Evolutionary conservation across 352 stramenopile genomes (phyloP).

Genomic region (Pythium dissimile): DNA sequence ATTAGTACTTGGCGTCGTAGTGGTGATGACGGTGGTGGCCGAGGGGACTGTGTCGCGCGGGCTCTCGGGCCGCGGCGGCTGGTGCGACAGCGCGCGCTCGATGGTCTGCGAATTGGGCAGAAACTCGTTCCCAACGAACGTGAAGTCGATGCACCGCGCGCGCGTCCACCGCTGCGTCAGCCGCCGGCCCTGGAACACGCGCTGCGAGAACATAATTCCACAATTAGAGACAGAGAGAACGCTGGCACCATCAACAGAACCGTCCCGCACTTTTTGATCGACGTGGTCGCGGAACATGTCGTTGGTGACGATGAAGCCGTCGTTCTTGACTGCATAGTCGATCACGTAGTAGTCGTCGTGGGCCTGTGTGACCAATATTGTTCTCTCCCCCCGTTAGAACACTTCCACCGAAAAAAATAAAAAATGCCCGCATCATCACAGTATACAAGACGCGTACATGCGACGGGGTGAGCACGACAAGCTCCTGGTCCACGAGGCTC

Average conservation of each 20-base stretch:
- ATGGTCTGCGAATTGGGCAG: slow-evolving; percentile 86
- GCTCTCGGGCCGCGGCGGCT: slow-evolving; percentile 12
- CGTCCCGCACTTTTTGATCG: slow-evolving; percentile 46
- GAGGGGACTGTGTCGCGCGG: slow-evolving; percentile 4
- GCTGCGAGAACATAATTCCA: slow-evolving; percentile 25
- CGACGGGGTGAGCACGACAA: slow-evolving; percentile 74
- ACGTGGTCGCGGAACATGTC: slow-evolving; percentile 92
- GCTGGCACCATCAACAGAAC: background rate
- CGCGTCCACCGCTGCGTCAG: slow-evolving; percentile 64
- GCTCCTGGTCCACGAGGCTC: slow-evolving; percentile 54
- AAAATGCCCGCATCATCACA: too few relatives aligned
- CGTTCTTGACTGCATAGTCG: slow-evolving; percentile 86
- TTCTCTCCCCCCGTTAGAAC: background rate
- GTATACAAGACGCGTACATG: slow-evolving; percentile 25
- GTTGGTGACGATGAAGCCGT: slow-evolving; percentile 89
- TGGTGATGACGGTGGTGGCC: background rate
- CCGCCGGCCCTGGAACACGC: slow-evolving; percentile 57
- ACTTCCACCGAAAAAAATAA: too few relatives aligned
- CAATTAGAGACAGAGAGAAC: background rate
- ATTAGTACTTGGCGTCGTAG: background rate
- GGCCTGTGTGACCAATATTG: slow-evolving; percentile 30
- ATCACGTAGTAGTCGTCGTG: slow-evolving; percentile 92
- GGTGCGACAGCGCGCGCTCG: slow-evolving; percentile 52
- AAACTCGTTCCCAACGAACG: slow-evolving; percentile 88
- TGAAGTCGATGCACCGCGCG: slow-evolving; percentile 82